Conservation (phyloP, 768 basidiomycete species). For the Rhodotorula babjevae region DNA sequence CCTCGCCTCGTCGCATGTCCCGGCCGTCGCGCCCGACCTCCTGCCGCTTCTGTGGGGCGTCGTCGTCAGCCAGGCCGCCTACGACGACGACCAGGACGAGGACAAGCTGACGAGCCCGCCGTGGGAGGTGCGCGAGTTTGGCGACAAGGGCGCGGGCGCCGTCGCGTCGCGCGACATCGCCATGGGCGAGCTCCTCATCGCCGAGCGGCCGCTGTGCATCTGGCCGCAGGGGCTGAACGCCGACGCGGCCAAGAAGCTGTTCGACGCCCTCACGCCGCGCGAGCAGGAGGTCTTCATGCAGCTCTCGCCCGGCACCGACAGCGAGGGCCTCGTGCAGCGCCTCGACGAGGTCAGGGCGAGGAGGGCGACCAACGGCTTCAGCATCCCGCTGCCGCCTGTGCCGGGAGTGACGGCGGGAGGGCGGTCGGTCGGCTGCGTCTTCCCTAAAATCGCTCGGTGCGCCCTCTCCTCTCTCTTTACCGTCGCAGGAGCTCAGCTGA, state of each 20-base stretch:
- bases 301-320: conserved; percentile 1
- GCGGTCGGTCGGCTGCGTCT: conserved; percentile 1
- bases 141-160: conserved; percentile 27
- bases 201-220: conserved; percentile 24
- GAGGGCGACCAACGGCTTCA: conserved; percentile 30
- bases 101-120: conserved; percentile 16
- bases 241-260: conserved; percentile 8
- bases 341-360: conserved; percentile 26
- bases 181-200: conserved; percentile 17
- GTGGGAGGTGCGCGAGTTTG: conserved; percentile 6
- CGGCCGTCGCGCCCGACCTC: not conserved
- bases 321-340: too few species aligned
- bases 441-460: conserved; percentile 28
- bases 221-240: conserved; percentile 19
- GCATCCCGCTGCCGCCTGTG: conserved; percentile 8
- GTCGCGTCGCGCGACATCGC: conserved; percentile 12
- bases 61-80: conserved; percentile 14
- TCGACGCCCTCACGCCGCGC: conserved; percentile 6
- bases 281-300: conserved; percentile 24
- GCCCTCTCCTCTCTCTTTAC: not conserved
- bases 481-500: not conserved
- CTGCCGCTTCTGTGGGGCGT: conserved; percentile 25
- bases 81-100: conserved; percentile 13
- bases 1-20: conserved; percentile 21
- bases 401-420: not conserved